Evolutionary conservation across 2,329 filamentous ascomycete species (phyloP).

Genomic region (Pseudogymnoascus sp.): DNA sequence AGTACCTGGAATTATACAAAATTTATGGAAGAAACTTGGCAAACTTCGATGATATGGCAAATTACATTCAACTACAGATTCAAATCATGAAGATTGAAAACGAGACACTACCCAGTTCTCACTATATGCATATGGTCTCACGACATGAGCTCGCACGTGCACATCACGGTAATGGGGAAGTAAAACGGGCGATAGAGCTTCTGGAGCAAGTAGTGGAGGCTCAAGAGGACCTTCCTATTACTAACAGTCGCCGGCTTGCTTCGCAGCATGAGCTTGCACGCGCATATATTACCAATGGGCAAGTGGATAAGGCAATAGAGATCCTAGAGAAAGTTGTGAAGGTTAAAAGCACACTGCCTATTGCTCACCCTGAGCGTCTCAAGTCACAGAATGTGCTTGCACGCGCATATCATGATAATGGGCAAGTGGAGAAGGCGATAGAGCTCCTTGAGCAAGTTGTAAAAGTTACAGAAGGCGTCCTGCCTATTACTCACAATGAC

Average conservation of each 20-base stretch:
- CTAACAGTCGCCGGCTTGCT: not conserved
- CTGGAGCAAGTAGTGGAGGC: not conserved
- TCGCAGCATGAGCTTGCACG: not conserved
- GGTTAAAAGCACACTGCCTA: not conserved
- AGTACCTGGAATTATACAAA: conserved; percentile 16
- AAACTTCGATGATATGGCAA: not conserved
- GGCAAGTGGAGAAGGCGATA: conserved; percentile 5
- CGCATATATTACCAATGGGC: not conserved
- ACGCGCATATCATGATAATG: not conserved
- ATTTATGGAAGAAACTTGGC: conserved; percentile 14
- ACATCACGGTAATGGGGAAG: not conserved
- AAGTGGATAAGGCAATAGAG: not conserved
- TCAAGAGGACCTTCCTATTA: not conserved
- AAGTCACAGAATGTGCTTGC: not conserved
- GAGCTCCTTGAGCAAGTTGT: conserved; percentile 9
- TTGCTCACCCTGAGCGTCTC: not conserved
- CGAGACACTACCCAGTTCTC: no score
- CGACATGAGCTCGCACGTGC: conserved; percentile 10
- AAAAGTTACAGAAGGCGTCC: not conserved
- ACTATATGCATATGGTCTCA: not conserved
- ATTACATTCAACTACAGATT: not conserved
- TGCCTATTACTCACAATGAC: not conserved
- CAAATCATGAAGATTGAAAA: conserved; percentile 4
- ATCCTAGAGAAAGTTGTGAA: conserved; percentile 7
- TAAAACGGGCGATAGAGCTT: not conserved